Percentiles rank a stretch among this genome's conserved stretches.
phyloP scores from a whole-genome alignment of 257 asterid species.

The Gentiana macrophylla region DNA sequence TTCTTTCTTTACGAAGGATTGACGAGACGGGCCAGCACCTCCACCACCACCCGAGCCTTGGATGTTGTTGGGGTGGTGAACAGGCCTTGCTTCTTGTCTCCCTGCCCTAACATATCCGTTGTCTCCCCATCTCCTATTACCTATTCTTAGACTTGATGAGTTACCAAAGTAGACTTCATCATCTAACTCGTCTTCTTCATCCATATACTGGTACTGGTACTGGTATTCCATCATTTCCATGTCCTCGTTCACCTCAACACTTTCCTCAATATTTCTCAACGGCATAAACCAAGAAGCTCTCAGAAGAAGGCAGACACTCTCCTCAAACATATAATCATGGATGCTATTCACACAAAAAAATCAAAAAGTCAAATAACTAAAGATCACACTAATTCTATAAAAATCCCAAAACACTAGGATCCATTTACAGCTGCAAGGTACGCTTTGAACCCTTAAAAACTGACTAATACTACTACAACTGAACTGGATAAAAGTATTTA shows the following conservation, averaged over 20 bases:
- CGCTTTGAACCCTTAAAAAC: too few species aligned
- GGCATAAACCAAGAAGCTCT: slow-evolving; percentile 90
- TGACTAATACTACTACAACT: too few species aligned
- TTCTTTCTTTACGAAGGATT: slow-evolving; percentile 47
- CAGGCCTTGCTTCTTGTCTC: slow-evolving; percentile 75
- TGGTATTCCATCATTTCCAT: slow-evolving; percentile 11
- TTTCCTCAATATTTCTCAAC: slow-evolving; percentile 40
- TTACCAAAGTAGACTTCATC: slow-evolving; percentile 43
- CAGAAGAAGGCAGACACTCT: slow-evolving; percentile 87
- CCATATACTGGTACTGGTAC: slow-evolving; percentile 22
- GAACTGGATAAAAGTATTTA: not conserved
- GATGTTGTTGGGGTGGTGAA: slow-evolving; percentile 16
- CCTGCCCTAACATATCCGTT: slow-evolving; percentile 77
- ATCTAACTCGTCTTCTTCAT: slow-evolving; percentile 33
- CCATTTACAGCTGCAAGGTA: too few species aligned
- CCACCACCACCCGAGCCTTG: slow-evolving; percentile 6
- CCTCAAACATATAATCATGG: slow-evolving; percentile 84
- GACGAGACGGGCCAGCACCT: slow-evolving; percentile 63
- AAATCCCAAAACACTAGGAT: not conserved
- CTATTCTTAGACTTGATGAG: slow-evolving; percentile 48
- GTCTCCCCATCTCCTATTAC: slow-evolving; percentile 80
- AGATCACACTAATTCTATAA: not conserved
- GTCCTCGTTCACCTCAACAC: slow-evolving; percentile 40
- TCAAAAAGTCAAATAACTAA: too few species aligned
- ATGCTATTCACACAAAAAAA: slow-evolving; percentile 29